Conservation (phyloP, 495 filamentous ascomycete genomes). For the Niebla homalea region DNA sequence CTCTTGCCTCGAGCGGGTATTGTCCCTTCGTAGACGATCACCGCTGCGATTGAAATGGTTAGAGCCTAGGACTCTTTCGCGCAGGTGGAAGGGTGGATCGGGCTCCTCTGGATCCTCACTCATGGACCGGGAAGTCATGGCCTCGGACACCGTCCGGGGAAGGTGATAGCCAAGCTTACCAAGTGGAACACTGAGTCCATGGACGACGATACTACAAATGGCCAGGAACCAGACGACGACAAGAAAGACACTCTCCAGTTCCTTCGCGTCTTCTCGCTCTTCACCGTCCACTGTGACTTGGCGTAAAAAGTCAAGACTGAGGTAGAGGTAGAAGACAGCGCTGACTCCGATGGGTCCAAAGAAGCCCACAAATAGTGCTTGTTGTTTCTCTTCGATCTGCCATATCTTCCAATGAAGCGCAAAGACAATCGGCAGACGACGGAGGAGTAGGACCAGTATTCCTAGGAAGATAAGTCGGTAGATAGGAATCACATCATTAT, state of each 20-base stretch:
- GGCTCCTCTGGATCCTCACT: constrained; percentile 8
- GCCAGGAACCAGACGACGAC: constrained; percentile 80
- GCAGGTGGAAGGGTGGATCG: constrained; percentile 6
- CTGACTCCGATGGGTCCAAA: constrained; percentile 93
- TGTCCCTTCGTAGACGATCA: too few species aligned
- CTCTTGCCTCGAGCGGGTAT: too few species aligned
- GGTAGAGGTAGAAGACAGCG: constrained; percentile 79
- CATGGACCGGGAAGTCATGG: constrained; percentile 6
- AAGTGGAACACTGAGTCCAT: constrained; percentile 73
- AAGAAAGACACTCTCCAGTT: constrained; percentile 47
- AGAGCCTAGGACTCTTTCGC: too few species aligned
- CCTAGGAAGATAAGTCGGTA: constrained; percentile 67
- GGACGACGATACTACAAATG: constrained; percentile 78
- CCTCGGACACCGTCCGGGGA: constrained; percentile 57
- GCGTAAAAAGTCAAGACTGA: constrained; percentile 53
- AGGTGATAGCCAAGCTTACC: constrained; percentile 73
- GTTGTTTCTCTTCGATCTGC: constrained; percentile 60
- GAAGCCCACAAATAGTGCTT: constrained; percentile 79
- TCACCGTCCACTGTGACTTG: constrained; percentile 42
- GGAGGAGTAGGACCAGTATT: constrained; percentile 65
- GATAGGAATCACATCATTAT: constrained; percentile 60
- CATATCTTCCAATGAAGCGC: constrained; percentile 61
- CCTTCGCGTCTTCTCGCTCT: constrained; percentile 50
- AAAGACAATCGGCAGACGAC: constrained; percentile 66
- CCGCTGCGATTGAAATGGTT: too few species aligned